Evolutionary conservation across 345 rosid species (phyloP), one percentile per base, ranked within the genome.

Genomic region (Citrus glauca): DNA sequence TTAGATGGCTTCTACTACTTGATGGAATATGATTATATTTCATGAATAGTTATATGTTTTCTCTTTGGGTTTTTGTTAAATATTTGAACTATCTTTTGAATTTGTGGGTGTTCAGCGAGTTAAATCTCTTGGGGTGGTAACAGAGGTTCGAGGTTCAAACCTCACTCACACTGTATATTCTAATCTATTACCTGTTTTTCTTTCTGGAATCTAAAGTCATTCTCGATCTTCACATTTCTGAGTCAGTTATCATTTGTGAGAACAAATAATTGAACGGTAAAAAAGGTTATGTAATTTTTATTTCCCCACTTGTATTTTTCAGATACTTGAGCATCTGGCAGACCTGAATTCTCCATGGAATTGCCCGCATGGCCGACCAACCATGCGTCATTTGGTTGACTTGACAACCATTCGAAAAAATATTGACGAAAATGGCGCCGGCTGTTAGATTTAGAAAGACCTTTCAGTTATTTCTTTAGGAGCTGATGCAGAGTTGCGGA

Each of bases 311-410:
- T 42, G 25, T 48, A 45, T 25, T 59, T 71, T 56, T 66, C 90
- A 96, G 99, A 92, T 96, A 85, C 83, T 96, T 0, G 88, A 84
- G 81, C 97, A 90, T 87, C 84, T 96, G 80, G 94, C 91, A 65
- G 93, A 81, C 33, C 86, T 96, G 74, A 94, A 87, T 65, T 96
- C 99, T 55, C 99, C 98, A n/a, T 96, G 98, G 98, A 96, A 96
- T 84, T 96, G 97, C 81, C 99, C 99, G 2, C 99, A 96, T 30
- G 99, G 99, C 72, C 87, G 99, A 80, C 99, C 99, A 56, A 96
- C 99, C 1, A 96, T 96, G 99, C 92, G 97, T 25, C 99, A 96
- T 87, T 88, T 96, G 86, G 89, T 94, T 1, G 97, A 96, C 85
- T 85, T 96, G 87, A 72, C 92, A 17, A 76, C 91, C 37, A 53